Conservation (phyloP, 495 filamentous ascomycete genomes). For the Neurospora sp. region DNA sequence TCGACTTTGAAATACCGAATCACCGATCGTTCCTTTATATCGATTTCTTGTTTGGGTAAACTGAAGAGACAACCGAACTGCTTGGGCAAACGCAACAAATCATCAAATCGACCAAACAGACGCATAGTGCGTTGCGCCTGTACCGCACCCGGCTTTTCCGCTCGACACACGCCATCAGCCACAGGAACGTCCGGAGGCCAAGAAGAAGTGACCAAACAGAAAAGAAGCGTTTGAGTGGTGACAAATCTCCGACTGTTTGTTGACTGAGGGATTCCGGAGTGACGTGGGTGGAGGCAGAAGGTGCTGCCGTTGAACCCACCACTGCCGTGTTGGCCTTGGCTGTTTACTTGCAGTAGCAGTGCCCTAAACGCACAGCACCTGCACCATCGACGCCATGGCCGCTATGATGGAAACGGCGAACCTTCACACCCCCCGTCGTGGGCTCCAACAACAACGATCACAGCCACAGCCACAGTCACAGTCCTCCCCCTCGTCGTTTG, state of each 20-base stretch:
- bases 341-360: background rate
- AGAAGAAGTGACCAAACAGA: background rate
- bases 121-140: background rate
- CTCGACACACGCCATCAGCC: background rate
- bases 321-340: background rate
- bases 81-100: background rate
- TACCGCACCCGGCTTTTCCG: background rate
- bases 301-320: background rate
- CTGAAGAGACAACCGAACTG: background rate
- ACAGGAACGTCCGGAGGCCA: background rate
- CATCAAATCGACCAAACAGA: background rate
- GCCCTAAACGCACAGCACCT: background rate
- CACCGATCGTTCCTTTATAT: background rate
- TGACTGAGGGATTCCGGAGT: background rate
- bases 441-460: slow-evolving; percentile 14
- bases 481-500: slow-evolving; percentile 20
- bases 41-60: background rate
- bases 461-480: slow-evolving; percentile 19
- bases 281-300: background rate
- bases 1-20: background rate
- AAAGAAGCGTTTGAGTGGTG: background rate
- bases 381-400: background rate
- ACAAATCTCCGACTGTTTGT: background rate
- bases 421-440: slow-evolving; percentile 5
- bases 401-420: slow-evolving; percentile 27